Percentiles rank a stretch among this genome's conserved stretches.
Evolutionary conservation across 257 asterid species (phyloP).

Genomic region (Mitragyna speciosa): DNA sequence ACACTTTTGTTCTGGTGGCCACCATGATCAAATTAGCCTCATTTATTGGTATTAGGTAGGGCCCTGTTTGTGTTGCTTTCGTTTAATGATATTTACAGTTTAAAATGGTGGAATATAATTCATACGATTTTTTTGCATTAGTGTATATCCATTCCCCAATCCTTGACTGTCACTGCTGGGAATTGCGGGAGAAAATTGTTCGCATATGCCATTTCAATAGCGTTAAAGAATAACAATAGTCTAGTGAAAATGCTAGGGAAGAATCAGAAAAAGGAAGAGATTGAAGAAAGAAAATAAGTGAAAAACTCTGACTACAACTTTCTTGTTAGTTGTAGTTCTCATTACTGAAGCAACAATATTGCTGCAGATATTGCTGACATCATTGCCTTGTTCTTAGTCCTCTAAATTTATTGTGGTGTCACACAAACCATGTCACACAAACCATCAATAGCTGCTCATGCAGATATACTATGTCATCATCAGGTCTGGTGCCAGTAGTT

Average conservation of each 20-base stretch:
- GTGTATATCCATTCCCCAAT: neutral
- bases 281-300: neutral
- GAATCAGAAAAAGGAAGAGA: neutral
- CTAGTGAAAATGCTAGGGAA: neutral
- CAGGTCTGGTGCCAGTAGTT: conserved; percentile 90
- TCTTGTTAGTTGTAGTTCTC: neutral
- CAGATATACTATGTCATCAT: conserved; percentile 20
- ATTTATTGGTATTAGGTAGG: neutral
- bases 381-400: conserved; percentile 6
- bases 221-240: neutral
- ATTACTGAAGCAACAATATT: neutral
- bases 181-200: neutral
- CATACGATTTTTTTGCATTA: neutral
- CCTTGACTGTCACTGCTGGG: neutral
- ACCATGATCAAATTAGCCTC: neutral
- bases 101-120: neutral
- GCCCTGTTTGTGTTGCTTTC: neutral
- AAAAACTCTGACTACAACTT: neutral
- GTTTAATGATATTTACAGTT: neutral
- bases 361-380: neutral
- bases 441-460: conserved; percentile 26
- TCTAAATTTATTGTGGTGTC: neutral
- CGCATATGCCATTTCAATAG: neutral
- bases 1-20: neutral
- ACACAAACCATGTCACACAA: conserved; percentile 12